These are phyloP conservation scores for Kokia cookei DNA, from an alignment of 441 rosid species.

Conservation along the genomic window DNA sequence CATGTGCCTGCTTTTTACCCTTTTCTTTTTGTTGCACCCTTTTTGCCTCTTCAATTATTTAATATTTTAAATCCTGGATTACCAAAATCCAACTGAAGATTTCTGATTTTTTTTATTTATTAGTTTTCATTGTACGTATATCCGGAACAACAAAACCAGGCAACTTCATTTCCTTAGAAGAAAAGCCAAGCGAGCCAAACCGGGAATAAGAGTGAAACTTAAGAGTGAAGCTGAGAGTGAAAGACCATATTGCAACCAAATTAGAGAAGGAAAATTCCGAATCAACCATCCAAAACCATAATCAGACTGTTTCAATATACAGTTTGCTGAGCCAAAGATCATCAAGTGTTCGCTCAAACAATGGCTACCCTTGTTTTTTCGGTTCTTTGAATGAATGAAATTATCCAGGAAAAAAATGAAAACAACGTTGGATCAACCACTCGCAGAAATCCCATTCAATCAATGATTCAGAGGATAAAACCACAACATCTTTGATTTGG, in stretches of 20 bases:
- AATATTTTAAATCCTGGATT: no score
- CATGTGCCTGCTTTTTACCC: no score
- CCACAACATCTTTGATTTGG: not conserved
- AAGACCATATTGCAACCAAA: not conserved
- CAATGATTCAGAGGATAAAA: not conserved
- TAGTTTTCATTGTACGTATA: no score
- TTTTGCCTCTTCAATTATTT: not conserved
- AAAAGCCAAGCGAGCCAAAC: not conserved
- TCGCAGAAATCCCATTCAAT: not conserved
- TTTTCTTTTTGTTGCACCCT: not conserved
- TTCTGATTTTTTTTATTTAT: no score
- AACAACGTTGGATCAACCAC: not conserved
- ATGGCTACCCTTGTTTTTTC: not conserved
- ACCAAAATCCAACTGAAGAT: no score
- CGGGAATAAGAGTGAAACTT: not conserved
- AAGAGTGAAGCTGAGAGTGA: not conserved
- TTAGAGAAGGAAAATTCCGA: not conserved
- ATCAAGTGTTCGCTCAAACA: not conserved
- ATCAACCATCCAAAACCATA: not conserved
- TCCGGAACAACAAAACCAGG: no score
- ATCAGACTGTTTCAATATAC: conserved; percentile 4
- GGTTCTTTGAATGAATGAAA: not conserved
- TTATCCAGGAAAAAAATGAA: not conserved
- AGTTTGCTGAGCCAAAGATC: not conserved
- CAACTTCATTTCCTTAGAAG: not conserved